Evolutionary conservation across 805 yeast species (phyloP).

Genomic region (Wickerhamomyces sydowiorum): DNA sequence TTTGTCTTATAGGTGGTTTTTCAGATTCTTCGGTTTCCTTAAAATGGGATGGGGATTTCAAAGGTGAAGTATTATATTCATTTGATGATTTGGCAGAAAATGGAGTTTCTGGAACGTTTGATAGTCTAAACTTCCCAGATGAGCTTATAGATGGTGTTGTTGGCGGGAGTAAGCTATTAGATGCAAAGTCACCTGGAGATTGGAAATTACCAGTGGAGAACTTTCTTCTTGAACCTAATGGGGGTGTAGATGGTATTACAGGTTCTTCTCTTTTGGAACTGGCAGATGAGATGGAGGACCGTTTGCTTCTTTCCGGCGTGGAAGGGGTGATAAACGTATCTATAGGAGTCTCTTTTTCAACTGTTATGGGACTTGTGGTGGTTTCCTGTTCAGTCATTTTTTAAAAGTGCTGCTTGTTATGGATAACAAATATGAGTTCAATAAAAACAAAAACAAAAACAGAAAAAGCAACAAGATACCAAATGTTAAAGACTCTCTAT

Average conservation of each 20-base stretch:
- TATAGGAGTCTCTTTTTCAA: background rate
- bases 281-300: background rate
- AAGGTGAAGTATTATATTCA: constrained; percentile 11
- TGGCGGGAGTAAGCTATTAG: constrained; percentile 13
- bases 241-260: constrained; percentile 19
- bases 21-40: constrained; percentile 16
- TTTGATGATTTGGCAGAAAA: constrained; percentile 1
- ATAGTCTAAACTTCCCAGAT: constrained; percentile 5
- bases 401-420: too few species aligned
- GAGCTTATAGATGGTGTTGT: constrained; percentile 16
- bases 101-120: constrained; percentile 23
- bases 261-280: background rate
- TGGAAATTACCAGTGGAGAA: constrained; percentile 5
- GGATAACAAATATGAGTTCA: too few species aligned
- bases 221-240: constrained; percentile 1
- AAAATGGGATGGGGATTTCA: constrained; percentile 21
- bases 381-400: constrained; percentile 10
- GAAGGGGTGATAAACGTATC: constrained; percentile 3
- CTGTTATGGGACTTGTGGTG: background rate
- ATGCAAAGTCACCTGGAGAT: constrained; percentile 14
- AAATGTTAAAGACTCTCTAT: background rate
- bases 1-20: constrained; percentile 33
- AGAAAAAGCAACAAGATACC: too few species aligned
- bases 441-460: too few species aligned
- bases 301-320: constrained; percentile 9